A percentile compares a stretch with the other conserved stretches of the same genome.
Evolutionary conservation across 176 grass and related monocot genomes (phyloP).

Genomic region (Canna indica): DNA sequence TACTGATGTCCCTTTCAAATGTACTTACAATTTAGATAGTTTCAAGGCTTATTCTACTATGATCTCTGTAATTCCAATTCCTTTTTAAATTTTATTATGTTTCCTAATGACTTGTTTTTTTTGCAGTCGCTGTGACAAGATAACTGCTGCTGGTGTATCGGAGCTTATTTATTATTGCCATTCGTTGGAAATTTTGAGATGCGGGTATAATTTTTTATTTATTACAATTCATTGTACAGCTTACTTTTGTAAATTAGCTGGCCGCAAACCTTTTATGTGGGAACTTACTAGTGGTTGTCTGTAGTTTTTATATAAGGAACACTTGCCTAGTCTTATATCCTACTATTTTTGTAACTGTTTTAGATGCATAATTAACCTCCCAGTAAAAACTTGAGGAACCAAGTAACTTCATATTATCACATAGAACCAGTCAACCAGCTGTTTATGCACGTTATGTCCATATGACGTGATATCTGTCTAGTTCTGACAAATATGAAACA

Average conservation of each 20-base stretch:
- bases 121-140: conserved; percentile 63
- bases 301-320: neutral
- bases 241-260: neutral
- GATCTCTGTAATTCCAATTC: neutral
- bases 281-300: neutral
- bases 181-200: conserved; percentile 87
- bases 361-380: neutral
- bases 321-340: neutral
- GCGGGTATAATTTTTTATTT: conserved; percentile 46
- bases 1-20: neutral
- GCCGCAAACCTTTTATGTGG: neutral
- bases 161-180: conserved; percentile 58
- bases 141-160: conserved; percentile 50
- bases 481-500: neutral
- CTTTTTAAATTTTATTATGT: conserved; percentile 14
- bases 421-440: neutral
- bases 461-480: neutral
- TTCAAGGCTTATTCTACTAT: neutral
- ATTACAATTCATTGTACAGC: neutral
- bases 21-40: neutral
- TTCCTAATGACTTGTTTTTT: conserved; percentile 9
- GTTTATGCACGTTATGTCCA: neutral
- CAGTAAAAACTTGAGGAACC: neutral
- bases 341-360: neutral
- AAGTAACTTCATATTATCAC: neutral